Base-by-base conservation (phyloP, 1,284 basidiomycete species). In the Austropuccinia psidii region DNA sequence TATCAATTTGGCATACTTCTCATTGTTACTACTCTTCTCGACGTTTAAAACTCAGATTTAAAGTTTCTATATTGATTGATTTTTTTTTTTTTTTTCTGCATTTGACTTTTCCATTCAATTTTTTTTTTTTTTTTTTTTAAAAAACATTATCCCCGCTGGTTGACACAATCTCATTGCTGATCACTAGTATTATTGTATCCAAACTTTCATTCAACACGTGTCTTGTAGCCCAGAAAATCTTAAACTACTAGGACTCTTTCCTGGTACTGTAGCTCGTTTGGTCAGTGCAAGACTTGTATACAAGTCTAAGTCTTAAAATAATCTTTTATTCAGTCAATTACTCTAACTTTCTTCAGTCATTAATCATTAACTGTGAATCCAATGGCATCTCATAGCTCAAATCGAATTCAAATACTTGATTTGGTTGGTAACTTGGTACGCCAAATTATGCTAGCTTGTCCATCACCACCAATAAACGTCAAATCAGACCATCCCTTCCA, bases 391-490 rank as follows among this genome's bases (percentile, higher is more conserved):
- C 45, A 65, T 45, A 47, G 27, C 33, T 47, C 62, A 65, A 50
- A n/a, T n/a, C n/a, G n/a, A n/a, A n/a, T n/a, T n/a, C n/a, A n/a
- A n/a, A n/a, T n/a, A n/a, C n/a, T n/a, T n/a, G n/a, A n/a, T n/a
- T n/a, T n/a, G n/a, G n/a, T n/a, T n/a, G n/a, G n/a, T n/a, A n/a
- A n/a, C n/a, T n/a, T n/a, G n/a, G n/a, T n/a, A n/a, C n/a, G n/a
- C n/a, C n/a, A 29, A 50, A 49, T 24, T 29, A 64, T 65, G 62
- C 39, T 65, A 35, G 62, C 62, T 47, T 65, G 45, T 65, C 45
- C 62, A 65, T 35, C 43, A 43, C 31, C 62, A 45, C 39, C 62
- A 65, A 65, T 47, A 65, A 47, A 65, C 62, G 62, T 65, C 62
- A 49, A 50, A 50, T 29, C 45, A 31, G 62, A 50, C 13, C 62